Base-by-base conservation (phyloP, 208 protist species). In the Angomonas desouzai region DNA sequence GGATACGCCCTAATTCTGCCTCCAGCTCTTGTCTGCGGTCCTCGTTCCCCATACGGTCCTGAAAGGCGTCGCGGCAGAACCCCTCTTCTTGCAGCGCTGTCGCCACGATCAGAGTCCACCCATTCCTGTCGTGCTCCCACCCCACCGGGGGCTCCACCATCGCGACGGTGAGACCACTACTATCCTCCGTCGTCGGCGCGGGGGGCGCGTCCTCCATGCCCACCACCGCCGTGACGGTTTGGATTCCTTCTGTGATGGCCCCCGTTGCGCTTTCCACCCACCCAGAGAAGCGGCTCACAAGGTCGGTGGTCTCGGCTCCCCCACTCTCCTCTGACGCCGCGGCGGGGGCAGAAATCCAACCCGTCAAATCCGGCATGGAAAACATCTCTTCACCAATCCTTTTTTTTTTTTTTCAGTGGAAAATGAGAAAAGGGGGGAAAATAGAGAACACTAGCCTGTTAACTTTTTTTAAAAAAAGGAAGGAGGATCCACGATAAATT, bases 391-490 rank as follows among this genome's bases (percentile, higher is more conserved):
- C 6, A 6, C 36, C 6, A 6, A 6, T 40, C 6, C 9, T 40
- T 40, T 40, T 40, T 40, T 40, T 40, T 40, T 40, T 40, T 40
- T 40, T 40, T 40, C 6, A 18, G 36, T 40, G 6, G 36, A 13
- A 40, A 40, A 40, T 13, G 13, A 40, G 36, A 40, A 40, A 40
- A 13, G 6, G 36, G 13, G 13, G 36, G 36, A 13, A 40, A 13
- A 40, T 40, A 40, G 6, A 13, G 13, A 40, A 13, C 36, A 40
- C 13, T 6, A 40, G 36, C 6, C n/a, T n/a, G n/a, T n/a, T 55
- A 22, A 55, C 25, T 6, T 28, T 30, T 33, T 58, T 32, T 30
- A 72, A 38, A 30, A 48, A 51, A 49, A 55, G 0, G n/a, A 67
- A 36, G 40, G 20, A 34, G 38, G 11, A 28, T 47, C 16, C n/a